Evolutionary conservation across 2,329 filamentous ascomycete genomes (phyloP), one percentile per base, ranked within the genome.

Genomic region (Calonectria ilicicola): DNA sequence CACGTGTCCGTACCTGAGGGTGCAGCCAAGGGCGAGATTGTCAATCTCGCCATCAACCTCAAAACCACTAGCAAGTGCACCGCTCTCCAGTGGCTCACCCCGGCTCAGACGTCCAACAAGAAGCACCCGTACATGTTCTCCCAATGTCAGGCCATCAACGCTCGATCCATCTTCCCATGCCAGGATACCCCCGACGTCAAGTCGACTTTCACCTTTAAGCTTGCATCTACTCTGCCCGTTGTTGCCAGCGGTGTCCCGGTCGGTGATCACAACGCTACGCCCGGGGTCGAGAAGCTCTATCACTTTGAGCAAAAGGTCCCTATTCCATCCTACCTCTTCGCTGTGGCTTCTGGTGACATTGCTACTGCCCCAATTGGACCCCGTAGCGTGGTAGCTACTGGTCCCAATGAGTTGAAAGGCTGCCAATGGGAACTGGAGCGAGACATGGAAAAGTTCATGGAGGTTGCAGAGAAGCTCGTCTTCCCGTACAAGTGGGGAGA

Each of bases 121-220:
- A 97, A 95, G 84, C 94, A 97, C 77, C 96, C 96, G 1, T 98
- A 98, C 85, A 96, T 98, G 92, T 98, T 98, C 87, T 97, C 95
- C 53, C 97, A 98, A 87, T 98, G 96, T 84, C 96, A 99, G 87
- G 96, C 96, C 67, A 98, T 98, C 80, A 96, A 98, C 81, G 95
- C 95, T 51, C 92, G 97, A 72, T 98, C 95, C 60, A 91, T 98
- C 73, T 98, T 98, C 84, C 97, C 97, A 8, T 98, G 96, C 85
- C 96, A 98, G 86, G 97, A 99, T 82, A 98, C 97, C 1, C 97
- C 97, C 3, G 96, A 98, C 82, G 94, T 98, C 80, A 99, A 99
- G 87, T 95, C 94, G n/a, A 97, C 95, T 1, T 95, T 96, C 84
- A 92, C 93, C 74, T 98, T 98, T 87, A 94, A 93, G 80, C 93